Evolutionary conservation across 352 stramenopile genomes (phyloP).

Genomic region (Lagenidium giganteum): DNA sequence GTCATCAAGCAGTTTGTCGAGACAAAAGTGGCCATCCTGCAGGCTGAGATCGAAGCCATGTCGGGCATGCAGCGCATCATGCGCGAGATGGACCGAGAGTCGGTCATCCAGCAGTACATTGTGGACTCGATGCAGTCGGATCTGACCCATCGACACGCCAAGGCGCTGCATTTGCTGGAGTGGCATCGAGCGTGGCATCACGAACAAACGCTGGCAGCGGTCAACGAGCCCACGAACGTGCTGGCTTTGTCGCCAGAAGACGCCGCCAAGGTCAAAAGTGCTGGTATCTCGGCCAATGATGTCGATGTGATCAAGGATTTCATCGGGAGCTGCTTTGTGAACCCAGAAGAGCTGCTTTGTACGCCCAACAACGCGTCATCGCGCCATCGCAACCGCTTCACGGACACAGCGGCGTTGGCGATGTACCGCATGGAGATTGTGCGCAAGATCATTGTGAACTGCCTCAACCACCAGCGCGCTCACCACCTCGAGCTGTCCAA

Average conservation of each 20-base stretch:
- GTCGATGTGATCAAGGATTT: conserved; percentile 86
- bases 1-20: conserved; percentile 84
- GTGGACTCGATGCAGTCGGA: conserved; percentile 77
- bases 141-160: conserved; percentile 73
- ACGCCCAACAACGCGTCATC: conserved; percentile 10
- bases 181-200: conserved; percentile 74
- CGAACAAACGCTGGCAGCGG: conserved; percentile 31
- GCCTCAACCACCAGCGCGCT: conserved; percentile 62
- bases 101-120: conserved; percentile 84
- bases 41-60: conserved; percentile 79
- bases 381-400: conserved; percentile 68
- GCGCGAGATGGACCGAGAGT: conserved; percentile 74
- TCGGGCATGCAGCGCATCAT: conserved; percentile 56
- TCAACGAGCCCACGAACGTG: conserved; percentile 42
- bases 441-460: conserved; percentile 55
- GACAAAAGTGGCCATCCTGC: conserved; percentile 76
- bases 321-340: conserved; percentile 74
- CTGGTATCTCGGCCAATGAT: conserved; percentile 57
- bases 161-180: conserved; percentile 71
- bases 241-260: conserved; percentile 42
- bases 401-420: conserved; percentile 37
- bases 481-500: conserved; percentile 48
- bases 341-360: conserved; percentile 43
- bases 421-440: conserved; percentile 76
- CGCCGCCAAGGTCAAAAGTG: conserved; percentile 43